Conservation (phyloP, 2,329 filamentous ascomycete genomes). For the Epichloe typhina region DNA sequence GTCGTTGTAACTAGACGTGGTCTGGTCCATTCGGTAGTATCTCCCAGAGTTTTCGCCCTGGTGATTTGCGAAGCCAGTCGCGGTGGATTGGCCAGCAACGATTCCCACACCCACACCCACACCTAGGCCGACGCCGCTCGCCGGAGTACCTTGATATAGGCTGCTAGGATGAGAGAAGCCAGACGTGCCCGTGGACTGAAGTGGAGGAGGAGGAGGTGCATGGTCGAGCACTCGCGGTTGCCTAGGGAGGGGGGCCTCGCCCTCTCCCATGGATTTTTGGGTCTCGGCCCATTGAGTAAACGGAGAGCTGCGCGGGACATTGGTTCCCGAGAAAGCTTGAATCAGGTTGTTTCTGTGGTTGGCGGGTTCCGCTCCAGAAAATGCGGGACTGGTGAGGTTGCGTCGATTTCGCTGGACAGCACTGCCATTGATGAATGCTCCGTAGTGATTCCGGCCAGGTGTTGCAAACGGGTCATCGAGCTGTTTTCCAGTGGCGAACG, state of each 20-base stretch:
- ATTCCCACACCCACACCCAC: slow-evolving; percentile 3
- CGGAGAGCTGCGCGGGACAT: slow-evolving; percentile 16
- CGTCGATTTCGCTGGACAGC: slow-evolving; percentile 1
- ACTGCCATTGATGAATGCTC: neutral
- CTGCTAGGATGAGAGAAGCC: slow-evolving; percentile 37
- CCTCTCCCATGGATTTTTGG: slow-evolving; percentile 8
- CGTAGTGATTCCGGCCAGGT: slow-evolving; percentile 10
- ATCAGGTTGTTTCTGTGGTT: slow-evolving; percentile 21
- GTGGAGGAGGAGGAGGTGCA: neutral
- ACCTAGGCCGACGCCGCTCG: slow-evolving; percentile 10
- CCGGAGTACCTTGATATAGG: slow-evolving; percentile 35
- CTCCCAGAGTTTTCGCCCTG: slow-evolving; percentile 7
- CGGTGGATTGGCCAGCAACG: slow-evolving; percentile 7
- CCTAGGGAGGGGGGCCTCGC: slow-evolving; percentile 12
- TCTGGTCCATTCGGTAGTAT: slow-evolving; percentile 20
- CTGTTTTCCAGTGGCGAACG: slow-evolving; percentile 5
- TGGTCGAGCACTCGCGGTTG: slow-evolving; percentile 7
- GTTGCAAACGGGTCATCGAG: slow-evolving; percentile 21
- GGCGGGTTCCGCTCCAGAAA: slow-evolving; percentile 13
- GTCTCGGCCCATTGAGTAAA: slow-evolving; percentile 19
- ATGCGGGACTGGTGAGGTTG: slow-evolving; percentile 2
- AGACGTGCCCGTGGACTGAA: slow-evolving; percentile 18
- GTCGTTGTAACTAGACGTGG: slow-evolving; percentile 22
- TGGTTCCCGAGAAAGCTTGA: slow-evolving; percentile 19
- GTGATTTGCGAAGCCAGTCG: slow-evolving; percentile 6